A percentile compares a stretch with the other conserved stretches of the same genome.
phyloP scores from a whole-genome alignment of 2,329 filamentous ascomycete genomes.

The Microdochium paspali region DNA sequence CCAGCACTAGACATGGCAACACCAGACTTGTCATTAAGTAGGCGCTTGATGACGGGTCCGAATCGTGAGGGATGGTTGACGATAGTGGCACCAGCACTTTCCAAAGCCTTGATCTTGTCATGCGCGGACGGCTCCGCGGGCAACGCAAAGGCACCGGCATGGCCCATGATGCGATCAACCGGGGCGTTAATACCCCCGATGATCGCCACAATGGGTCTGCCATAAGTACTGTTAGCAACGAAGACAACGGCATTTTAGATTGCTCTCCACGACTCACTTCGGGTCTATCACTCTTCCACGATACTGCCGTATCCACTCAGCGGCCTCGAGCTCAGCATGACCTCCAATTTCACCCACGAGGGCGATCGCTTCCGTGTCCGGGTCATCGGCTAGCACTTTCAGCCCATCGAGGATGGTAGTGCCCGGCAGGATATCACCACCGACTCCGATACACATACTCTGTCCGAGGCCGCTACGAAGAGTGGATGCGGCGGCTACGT shows the following conservation, averaged over 20 bases:
- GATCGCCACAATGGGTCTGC: slow-evolving; percentile 61
- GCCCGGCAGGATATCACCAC: slow-evolving; percentile 62
- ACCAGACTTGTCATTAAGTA: slow-evolving; percentile 33
- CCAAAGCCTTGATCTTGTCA: slow-evolving; percentile 59
- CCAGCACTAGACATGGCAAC: slow-evolving; percentile 5
- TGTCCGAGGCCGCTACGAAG: slow-evolving; percentile 62
- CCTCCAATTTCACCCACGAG: slow-evolving; percentile 67
- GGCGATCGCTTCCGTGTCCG: slow-evolving; percentile 62
- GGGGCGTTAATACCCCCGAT: slow-evolving; percentile 59
- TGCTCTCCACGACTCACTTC: slow-evolving; percentile 38
- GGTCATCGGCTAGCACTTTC: slow-evolving; percentile 54
- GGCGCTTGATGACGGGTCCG: slow-evolving; percentile 54
- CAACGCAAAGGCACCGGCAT: slow-evolving; percentile 64
- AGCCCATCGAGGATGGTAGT: slow-evolving; percentile 67
- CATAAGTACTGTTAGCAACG: slow-evolving; percentile 1
- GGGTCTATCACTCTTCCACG: slow-evolving; percentile 43
- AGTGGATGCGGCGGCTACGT: slow-evolving; percentile 56
- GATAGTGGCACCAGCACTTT: slow-evolving; percentile 57
- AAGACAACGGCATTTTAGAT: not conserved
- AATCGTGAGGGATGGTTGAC: slow-evolving; percentile 71
- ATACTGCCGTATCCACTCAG: slow-evolving; percentile 65
- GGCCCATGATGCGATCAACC: slow-evolving; percentile 62
- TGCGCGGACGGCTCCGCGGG: slow-evolving; percentile 55
- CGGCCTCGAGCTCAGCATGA: slow-evolving; percentile 59
- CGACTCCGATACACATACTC: slow-evolving; percentile 64